Conservation (phyloP, 2,329 filamentous ascomycete species). For the Nigrospora oryzae region DNA sequence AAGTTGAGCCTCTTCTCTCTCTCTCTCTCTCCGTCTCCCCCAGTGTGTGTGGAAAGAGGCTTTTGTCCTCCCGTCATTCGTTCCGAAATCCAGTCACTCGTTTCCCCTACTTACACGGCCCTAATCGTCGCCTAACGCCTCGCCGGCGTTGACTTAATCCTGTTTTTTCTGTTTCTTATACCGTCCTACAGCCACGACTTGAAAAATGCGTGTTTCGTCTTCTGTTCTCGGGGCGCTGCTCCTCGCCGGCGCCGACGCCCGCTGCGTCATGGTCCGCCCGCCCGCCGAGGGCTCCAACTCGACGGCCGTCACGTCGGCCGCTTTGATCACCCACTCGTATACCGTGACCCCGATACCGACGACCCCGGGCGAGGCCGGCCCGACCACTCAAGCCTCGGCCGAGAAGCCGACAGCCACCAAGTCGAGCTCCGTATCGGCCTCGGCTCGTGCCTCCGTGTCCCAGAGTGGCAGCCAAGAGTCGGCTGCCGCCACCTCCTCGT, state of each 20-base stretch:
- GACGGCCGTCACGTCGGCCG: neutral
- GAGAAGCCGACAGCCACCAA: neutral
- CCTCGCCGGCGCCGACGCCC: constrained; percentile 2
- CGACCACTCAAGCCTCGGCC: neutral
- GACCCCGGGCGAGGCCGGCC: neutral
- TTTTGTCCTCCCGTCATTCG: constrained; percentile 1
- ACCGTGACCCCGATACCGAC: neutral
- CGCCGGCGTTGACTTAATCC: neutral
- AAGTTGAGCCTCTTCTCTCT: constrained; percentile 1
- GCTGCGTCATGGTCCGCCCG: neutral
- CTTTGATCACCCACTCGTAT: neutral
- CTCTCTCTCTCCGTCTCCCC: neutral
- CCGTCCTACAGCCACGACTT: neutral
- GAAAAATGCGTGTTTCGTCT: neutral
- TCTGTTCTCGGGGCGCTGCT: constrained; percentile 2
- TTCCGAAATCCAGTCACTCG: constrained; percentile 1
- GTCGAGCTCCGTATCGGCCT: neutral
- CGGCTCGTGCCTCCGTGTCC: too few species aligned
- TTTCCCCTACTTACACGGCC: neutral
- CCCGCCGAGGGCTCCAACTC: neutral
- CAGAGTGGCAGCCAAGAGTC: neutral
- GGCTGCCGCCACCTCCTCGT: neutral
- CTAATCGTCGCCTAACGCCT: neutral
- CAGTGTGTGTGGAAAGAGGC: neutral
- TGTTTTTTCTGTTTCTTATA: neutral